Evolutionary conservation across 208 protist genomes (phyloP).

Genomic region (Wallacemonas sp.): DNA sequence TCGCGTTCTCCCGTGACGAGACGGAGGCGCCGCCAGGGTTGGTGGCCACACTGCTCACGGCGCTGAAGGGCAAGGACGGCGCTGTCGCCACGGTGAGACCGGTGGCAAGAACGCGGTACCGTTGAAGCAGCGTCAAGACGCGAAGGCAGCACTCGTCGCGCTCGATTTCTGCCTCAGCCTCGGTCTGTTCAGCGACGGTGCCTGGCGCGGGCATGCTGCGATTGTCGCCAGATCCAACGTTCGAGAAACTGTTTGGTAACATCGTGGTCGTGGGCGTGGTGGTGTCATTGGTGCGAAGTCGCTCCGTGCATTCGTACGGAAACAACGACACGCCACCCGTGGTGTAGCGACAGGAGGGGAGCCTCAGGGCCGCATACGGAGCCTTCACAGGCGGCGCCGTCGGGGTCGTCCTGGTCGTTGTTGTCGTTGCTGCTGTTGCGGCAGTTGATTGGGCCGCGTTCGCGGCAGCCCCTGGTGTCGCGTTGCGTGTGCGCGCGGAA

Average conservation of each 20-base stretch:
- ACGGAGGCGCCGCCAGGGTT: no score
- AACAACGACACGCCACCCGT: neutral
- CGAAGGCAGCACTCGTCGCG: conserved; percentile 29
- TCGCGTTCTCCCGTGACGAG: no score
- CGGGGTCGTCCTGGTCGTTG: neutral
- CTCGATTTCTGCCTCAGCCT: neutral
- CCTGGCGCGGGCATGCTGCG: no score
- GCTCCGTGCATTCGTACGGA: conserved; percentile 6
- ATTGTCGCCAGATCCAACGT: no score
- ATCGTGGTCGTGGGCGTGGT: no score
- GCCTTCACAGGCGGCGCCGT: neutral
- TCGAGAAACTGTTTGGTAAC: no score
- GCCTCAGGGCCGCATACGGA: neutral
- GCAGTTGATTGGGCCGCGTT: neutral
- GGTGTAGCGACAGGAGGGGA: conserved; percentile 5
- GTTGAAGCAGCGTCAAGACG: conserved; percentile 31
- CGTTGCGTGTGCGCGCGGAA: neutral
- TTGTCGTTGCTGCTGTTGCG: neutral
- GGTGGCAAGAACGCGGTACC: conserved; percentile 20
- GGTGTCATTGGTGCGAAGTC: neutral
- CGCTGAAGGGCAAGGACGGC: no score
- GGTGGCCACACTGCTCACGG: no score
- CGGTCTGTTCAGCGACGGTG: no score
- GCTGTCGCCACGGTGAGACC: no score
- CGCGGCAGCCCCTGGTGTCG: neutral